Evolutionary conservation across 1,284 basidiomycete genomes (phyloP).

Genomic region (Rhizopogon parksii): DNA sequence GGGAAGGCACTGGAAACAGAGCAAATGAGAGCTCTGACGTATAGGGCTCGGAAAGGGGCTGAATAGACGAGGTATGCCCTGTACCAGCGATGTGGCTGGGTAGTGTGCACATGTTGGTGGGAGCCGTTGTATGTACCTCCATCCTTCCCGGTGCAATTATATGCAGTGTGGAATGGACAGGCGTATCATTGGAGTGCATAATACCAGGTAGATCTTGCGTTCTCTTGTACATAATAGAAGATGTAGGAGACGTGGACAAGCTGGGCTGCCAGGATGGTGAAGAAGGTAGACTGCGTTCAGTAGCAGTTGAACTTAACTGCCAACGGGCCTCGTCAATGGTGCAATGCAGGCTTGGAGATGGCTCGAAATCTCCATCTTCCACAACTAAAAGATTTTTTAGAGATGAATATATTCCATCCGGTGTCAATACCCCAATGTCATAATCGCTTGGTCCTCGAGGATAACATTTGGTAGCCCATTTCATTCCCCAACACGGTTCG

Average conservation of each 20-base stretch:
- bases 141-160: neutral
- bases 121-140: neutral
- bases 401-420: neutral
- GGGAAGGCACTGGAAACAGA: neutral
- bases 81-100: neutral
- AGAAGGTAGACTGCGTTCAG: neutral
- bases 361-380: neutral
- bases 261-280: neutral
- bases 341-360: neutral
- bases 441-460: slow-evolving; percentile 22
- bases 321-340: neutral
- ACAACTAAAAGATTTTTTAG: neutral
- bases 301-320: neutral
- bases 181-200: neutral
- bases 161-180: neutral
- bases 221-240: neutral
- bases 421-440: neutral
- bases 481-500: slow-evolving; percentile 28
- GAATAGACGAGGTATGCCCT: neutral
- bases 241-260: neutral
- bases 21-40: slow-evolving; percentile 1
- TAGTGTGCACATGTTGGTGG: too few relatives aligned
- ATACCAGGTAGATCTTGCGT: neutral
- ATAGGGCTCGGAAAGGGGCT: neutral
- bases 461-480: slow-evolving; percentile 20